phyloP scores from a whole-genome alignment of 139 green algal genomes.

The Spirogloea muscicola region DNA sequence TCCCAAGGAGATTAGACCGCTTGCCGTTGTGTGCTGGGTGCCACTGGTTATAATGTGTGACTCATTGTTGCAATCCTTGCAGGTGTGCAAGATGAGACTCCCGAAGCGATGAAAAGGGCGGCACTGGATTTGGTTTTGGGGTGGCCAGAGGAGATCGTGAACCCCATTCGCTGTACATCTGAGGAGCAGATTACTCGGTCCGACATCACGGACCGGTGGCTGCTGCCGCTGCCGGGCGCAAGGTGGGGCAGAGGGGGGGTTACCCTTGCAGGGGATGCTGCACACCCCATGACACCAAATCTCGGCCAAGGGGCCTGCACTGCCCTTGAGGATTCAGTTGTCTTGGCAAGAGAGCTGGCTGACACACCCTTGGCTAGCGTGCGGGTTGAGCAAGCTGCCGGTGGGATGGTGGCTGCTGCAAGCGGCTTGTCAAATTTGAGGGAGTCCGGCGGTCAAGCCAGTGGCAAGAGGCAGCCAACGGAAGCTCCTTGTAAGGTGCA shows the following conservation, averaged over 20 bases:
- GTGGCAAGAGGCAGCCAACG: not conserved
- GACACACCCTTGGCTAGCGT: not conserved
- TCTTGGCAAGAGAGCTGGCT: conserved; percentile 51
- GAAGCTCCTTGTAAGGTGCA: not conserved
- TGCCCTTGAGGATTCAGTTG: conserved; percentile 54
- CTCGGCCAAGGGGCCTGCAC: conserved; percentile 87
- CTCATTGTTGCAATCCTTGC: too few species aligned
- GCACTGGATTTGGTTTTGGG: too few species aligned
- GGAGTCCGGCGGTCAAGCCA: not conserved
- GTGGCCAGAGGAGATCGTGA: too few species aligned
- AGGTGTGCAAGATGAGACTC: too few species aligned
- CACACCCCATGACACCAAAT: conserved; percentile 98
- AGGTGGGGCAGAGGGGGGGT: conserved; percentile 29
- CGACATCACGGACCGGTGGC: conserved; percentile 34
- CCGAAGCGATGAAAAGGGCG: too few species aligned
- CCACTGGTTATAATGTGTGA: too few species aligned
- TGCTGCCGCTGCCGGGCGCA: not conserved
- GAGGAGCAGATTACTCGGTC: conserved; percentile 20
- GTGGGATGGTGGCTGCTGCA: not conserved
- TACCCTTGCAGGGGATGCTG: conserved; percentile 71
- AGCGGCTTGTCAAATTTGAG: not conserved
- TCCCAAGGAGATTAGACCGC: too few species aligned
- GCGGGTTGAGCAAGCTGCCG: not conserved
- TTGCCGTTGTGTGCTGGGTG: too few species aligned
- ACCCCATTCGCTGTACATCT: conserved; percentile 19